Base-by-base conservation (phyloP, 352 stramenopile species). In the Globisporangium cederbergense region DNA sequence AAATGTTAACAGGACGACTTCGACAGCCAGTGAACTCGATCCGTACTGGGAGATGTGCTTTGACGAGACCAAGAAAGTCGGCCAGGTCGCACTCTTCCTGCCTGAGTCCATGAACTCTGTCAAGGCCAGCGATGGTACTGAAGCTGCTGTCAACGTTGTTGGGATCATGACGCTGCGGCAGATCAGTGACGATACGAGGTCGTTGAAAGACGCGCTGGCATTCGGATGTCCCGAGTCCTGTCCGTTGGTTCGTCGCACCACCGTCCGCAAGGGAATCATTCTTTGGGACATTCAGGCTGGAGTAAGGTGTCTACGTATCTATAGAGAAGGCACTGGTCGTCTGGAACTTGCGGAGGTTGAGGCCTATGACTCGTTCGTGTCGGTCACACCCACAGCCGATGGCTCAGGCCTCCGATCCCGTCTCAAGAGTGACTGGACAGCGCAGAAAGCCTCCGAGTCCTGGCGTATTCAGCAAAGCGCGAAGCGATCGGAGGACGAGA, bases 1-100 rank as follows among this genome's bases (percentile, higher is more conserved):
- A 1, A 70, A 68, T 16, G 32, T 61, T 2, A 61, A 32, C 14
- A 52, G 45, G 30, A 55, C 68, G 20, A 59, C 75, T 8, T 68
- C 60, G 0, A 88, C 77, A 8, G 20, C 60, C 20, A 70, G 58
- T 14, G 74, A 83, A 51, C 56, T n/a, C 0, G 64, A 85, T 3
- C 70, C 78, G 4, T 93, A 80, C 79, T 91, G 81, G 80, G 72
- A 93, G 60, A 76, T 71, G 1, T 74, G 68, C 0, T 62, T 93
- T 5, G 52, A 69, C 16, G 53, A 64, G 10, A 50, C 88, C 30
- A 74, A 32, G 7, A 76, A 75, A 3, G 20, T 91, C 16, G 84
- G 84, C 0, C 82, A 81, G 0, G 9, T 93, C 1, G 82, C 72
- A 0, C 64, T 90, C 14, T 86, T 90, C 53, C 7, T 90, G 0